Percentiles rank a stretch among this genome's conserved stretches.
Evolutionary conservation across 495 filamentous ascomycete species (phyloP).

Genomic region (Glutinoglossum americanum): DNA sequence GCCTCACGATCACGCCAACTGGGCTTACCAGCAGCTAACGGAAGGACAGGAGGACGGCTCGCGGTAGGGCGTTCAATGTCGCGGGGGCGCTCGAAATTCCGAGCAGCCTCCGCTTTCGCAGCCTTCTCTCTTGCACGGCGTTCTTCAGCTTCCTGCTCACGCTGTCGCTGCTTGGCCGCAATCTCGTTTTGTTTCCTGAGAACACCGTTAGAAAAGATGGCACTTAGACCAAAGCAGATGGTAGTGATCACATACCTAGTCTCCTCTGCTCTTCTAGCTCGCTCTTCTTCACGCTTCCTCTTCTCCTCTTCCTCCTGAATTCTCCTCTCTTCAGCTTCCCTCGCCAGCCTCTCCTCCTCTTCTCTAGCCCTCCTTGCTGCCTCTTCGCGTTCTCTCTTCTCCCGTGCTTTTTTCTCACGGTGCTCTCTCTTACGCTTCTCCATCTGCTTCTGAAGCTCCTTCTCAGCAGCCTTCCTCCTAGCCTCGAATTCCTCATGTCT

Average conservation of each 20-base stretch:
- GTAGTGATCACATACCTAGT: conserved; percentile 42
- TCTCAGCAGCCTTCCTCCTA: conserved; percentile 68
- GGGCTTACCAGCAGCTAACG: conserved; percentile 27
- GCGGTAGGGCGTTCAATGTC: conserved; percentile 5
- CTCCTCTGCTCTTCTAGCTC: conserved; percentile 67
- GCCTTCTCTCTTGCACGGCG: conserved; percentile 27
- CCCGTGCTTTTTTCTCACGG: conserved; percentile 46
- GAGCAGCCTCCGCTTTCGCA: conserved; percentile 8
- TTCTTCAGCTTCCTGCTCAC: conserved; percentile 47
- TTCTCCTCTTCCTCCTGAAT: conserved; percentile 50
- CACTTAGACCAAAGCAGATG: background rate
- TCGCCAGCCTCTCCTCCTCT: conserved; percentile 58
- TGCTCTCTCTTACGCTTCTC: conserved; percentile 67
- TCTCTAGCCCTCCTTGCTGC: conserved; percentile 50
- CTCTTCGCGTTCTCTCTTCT: conserved; percentile 66
- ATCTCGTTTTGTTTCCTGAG: conserved; percentile 41
- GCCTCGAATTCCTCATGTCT: conserved; percentile 92
- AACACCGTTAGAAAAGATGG: conserved; percentile 7
- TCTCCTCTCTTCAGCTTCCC: conserved; percentile 65
- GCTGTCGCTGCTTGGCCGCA: conserved; percentile 40
- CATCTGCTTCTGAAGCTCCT: conserved; percentile 76
- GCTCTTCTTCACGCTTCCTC: conserved; percentile 41
- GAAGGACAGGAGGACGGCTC: conserved; percentile 6
- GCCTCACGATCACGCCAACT: conserved; percentile 75
- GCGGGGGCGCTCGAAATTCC: conserved; percentile 5